Conservation (phyloP, 495 filamentous ascomycete species). For the Xylaria venustula region DNA sequence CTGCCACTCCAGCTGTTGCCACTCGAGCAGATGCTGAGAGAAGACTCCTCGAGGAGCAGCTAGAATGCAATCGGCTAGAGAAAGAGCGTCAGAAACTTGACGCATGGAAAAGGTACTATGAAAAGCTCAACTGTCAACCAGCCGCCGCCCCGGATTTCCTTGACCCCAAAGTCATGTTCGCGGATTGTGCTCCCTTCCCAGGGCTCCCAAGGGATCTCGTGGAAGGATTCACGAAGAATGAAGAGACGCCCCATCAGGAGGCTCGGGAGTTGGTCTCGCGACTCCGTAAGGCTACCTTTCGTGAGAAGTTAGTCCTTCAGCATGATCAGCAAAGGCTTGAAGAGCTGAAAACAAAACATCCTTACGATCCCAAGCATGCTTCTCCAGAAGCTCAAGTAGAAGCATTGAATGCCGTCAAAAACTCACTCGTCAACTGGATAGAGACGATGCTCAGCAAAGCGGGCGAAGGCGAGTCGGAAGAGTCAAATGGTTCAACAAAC, state of each 20-base stretch:
- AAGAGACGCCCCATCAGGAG: constrained; percentile 28
- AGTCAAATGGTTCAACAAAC: constrained; percentile 36
- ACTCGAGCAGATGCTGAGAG: constrained; percentile 21
- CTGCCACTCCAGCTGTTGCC: neutral
- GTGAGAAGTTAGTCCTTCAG: constrained; percentile 60
- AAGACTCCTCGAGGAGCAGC: constrained; percentile 47
- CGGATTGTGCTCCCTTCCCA: constrained; percentile 42
- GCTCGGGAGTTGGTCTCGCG: constrained; percentile 54
- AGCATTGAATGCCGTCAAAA: constrained; percentile 54
- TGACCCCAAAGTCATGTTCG: constrained; percentile 42
- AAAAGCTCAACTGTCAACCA: constrained; percentile 54
- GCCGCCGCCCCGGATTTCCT: constrained; percentile 49
- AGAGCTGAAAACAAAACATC: constrained; percentile 47
- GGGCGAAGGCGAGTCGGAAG: constrained; percentile 38
- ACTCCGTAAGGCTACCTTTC: constrained; percentile 64
- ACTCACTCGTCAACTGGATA: constrained; percentile 70
- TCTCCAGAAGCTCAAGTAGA: constrained; percentile 40
- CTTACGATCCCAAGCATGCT: constrained; percentile 27
- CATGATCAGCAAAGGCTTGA: constrained; percentile 61
- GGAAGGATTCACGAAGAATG: constrained; percentile 36
- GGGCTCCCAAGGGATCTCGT: constrained; percentile 49
- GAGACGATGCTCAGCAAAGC: constrained; percentile 62
- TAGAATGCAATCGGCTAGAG: constrained; percentile 47
- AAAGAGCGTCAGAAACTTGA: constrained; percentile 55
- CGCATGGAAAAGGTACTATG: constrained; percentile 42